Base-by-base conservation (phyloP, 1,284 basidiomycete genomes). In the Fomes fomentarius region DNA sequence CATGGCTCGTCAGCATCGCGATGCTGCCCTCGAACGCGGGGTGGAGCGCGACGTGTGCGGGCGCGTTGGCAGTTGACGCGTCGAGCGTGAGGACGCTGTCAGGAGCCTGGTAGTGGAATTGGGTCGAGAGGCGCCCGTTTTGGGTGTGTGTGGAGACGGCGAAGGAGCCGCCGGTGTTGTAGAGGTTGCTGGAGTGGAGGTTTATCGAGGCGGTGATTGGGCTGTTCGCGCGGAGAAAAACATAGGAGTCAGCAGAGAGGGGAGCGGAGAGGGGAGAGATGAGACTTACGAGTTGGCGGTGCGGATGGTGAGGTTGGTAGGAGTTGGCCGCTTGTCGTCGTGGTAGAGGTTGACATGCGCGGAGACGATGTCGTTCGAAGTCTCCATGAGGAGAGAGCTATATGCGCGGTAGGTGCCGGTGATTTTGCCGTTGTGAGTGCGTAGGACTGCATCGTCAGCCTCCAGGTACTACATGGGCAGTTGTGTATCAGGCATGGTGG, bases 11-110 rank as follows among this genome's bases (percentile, higher is more conserved):
- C 14, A 30, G 33, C 14, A 63, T 47, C 11, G 39, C 24, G 62
- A 79, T 76, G 1, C 37, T 51, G 10, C 79, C 82, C 58, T 83
- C 77, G 57, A 70, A 81, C 6, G 78, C 70, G 19, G 66, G 56
- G 33, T 73, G 66, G 3, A 81, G 68, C 33, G 58, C 39, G 6
- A 78, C 70, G 17, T 58, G 38, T 0, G 73, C 69, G 1, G 60
- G 65, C 4, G 66, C 65, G 17, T 74, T 63, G 9, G 67, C 54
- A 14, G 79, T 74, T 12, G 58, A 49, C 3, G 70, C 75, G 4
- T 59, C 47, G 50, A 79, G 55, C 37, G 56, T 25, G 40, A 80
- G 66, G 15, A 61, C 53, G 28, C 75, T 76, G 47, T 73, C 67
- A n/a, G 73, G 52, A 1, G 82, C 76, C 4, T 71, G 71, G 9